Evolutionary conservation across 805 yeast genomes (phyloP).

Genomic region (Spathaspora girioi): DNA sequence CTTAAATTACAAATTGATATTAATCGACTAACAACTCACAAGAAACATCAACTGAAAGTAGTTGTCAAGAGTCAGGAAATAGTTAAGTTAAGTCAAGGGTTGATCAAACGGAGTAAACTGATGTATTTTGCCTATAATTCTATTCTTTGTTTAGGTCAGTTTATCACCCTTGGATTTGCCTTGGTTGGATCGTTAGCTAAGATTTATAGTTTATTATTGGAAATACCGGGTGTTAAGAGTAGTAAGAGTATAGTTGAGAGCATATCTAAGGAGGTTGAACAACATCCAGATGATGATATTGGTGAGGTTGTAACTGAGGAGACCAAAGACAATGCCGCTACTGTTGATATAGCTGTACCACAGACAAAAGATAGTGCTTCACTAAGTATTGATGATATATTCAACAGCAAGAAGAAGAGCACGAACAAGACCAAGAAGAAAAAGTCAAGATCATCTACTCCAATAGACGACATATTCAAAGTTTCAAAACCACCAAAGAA

Average conservation of each 20-base stretch:
- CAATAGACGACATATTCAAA: conserved; percentile 1
- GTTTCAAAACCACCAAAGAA: conserved; percentile 22
- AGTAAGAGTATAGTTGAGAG: not conserved
- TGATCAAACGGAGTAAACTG: conserved; percentile 37
- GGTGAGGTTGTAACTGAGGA: conserved; percentile 3
- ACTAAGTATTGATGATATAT: conserved; percentile 8
- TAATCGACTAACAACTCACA: conserved; percentile 4
- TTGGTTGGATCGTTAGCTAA: conserved; percentile 55
- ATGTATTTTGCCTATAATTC: conserved; percentile 63
- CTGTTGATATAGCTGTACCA: no score
- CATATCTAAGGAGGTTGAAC: not conserved
- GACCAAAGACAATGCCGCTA: not conserved
- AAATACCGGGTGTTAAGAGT: conserved; percentile 14
- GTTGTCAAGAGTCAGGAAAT: conserved; percentile 12
- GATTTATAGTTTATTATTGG: conserved; percentile 25
- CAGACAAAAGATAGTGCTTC: not conserved
- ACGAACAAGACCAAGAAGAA: not conserved
- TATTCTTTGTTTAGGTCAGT: conserved; percentile 70
- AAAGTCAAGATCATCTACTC: not conserved
- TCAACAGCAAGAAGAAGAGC: not conserved
- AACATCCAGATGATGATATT: conserved; percentile 2
- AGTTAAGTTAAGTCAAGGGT: conserved; percentile 17
- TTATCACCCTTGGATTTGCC: conserved; percentile 67
- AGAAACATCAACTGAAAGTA: conserved; percentile 1
- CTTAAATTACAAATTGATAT: conserved; percentile 19